Evolutionary conservation across 768 basidiomycete genomes (phyloP).

Genomic region (Gymnopilus dilepis): DNA sequence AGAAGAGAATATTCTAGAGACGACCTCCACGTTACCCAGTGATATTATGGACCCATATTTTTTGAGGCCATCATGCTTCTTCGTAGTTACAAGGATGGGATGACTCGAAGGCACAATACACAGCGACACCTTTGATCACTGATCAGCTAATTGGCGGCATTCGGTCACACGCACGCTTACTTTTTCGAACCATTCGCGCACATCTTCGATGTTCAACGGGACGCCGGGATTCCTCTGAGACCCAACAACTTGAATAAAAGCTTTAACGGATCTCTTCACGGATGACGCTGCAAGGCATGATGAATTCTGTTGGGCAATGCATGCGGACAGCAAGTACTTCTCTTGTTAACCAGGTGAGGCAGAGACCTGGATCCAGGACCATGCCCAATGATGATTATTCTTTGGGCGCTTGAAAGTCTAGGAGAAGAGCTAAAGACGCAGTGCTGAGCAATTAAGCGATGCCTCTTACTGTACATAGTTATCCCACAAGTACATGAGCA

Average conservation of each 20-base stretch:
- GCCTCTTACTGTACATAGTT: constrained; percentile 87
- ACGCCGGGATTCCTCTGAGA: constrained; percentile 57
- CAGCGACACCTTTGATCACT: constrained; percentile 65
- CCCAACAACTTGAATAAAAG: constrained; percentile 82
- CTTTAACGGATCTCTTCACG: constrained; percentile 62
- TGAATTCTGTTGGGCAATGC: neutral
- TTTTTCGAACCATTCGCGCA: constrained; percentile 75
- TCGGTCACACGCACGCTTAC: constrained; percentile 39
- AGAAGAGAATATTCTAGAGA: neutral
- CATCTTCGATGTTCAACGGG: constrained; percentile 59
- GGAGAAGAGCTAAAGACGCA: constrained; percentile 6
- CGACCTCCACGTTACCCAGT: constrained; percentile 52
- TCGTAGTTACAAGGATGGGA: constrained; percentile 48
- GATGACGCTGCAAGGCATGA: constrained; percentile 14
- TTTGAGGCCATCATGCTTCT: constrained; percentile 51
- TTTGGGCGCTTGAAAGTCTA: constrained; percentile 74
- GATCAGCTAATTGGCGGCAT: neutral
- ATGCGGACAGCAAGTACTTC: constrained; percentile 53
- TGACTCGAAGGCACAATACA: constrained; percentile 74
- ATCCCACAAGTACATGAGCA: constrained; percentile 92
- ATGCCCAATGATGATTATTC: constrained; percentile 85
- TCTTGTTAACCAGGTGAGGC: constrained; percentile 71
- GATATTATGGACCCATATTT: constrained; percentile 69
- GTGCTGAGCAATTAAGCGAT: neutral
- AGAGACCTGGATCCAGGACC: constrained; percentile 82